phyloP scores from a whole-genome alignment of 2,329 filamentous ascomycete species.

The Fusarium beomiforme region DNA sequence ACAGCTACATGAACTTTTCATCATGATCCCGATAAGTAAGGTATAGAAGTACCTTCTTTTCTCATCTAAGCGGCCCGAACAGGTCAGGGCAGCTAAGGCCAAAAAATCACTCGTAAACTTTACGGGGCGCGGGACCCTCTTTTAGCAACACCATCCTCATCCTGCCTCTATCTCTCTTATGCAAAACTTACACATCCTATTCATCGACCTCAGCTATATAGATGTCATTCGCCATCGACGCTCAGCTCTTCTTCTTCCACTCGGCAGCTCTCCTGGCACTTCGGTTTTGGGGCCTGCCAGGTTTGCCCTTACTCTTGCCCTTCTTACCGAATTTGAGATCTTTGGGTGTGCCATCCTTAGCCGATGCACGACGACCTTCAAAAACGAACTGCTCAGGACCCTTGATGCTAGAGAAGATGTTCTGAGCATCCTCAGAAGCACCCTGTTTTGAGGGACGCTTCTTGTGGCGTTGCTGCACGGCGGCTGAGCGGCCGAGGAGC shows the following conservation, averaged over 20 bases:
- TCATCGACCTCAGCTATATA: not conserved
- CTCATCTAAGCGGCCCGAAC: slow-evolving; percentile 24
- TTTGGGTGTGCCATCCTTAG: slow-evolving; percentile 71
- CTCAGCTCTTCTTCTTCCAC: slow-evolving; percentile 56
- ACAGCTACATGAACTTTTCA: slow-evolving; percentile 1
- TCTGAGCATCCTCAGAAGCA: slow-evolving; percentile 31
- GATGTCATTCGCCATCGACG: not conserved
- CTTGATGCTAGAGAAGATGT: slow-evolving; percentile 51
- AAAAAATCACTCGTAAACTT: slow-evolving; percentile 36
- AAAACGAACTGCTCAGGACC: slow-evolving; percentile 80
- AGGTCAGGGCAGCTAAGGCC: slow-evolving; percentile 12
- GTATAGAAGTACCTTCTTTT: slow-evolving; percentile 17
- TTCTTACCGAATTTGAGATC: slow-evolving; percentile 70
- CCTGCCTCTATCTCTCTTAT: not conserved
- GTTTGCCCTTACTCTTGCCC: slow-evolving; percentile 58
- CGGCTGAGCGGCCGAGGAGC: slow-evolving; percentile 76
- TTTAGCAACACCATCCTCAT: slow-evolving; percentile 7
- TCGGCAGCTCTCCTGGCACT: slow-evolving; percentile 53
- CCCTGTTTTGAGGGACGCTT: slow-evolving; percentile 32
- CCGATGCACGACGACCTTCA: slow-evolving; percentile 79
- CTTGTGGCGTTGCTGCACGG: slow-evolving; percentile 57
- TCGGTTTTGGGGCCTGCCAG: slow-evolving; percentile 51
- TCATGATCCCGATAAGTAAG: not conserved
- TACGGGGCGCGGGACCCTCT: slow-evolving; percentile 23
- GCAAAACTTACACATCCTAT: slow-evolving; percentile 10